Base-by-base conservation (phyloP, 441 rosid genomes). In the Pelargonium myrrhifolium region DNA sequence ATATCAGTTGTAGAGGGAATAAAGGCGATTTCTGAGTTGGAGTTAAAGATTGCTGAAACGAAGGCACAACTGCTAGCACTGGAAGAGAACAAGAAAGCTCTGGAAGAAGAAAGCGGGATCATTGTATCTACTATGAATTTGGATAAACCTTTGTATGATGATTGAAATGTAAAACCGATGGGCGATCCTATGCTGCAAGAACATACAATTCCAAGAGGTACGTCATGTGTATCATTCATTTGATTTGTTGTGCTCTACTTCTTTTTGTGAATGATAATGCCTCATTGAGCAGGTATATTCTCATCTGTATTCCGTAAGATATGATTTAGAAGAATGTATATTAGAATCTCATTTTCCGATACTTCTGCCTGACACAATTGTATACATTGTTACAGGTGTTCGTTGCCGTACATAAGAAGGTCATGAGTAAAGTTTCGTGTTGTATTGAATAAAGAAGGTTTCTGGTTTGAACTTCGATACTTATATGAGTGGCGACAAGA, bases 261-360 rank as follows among this genome's bases (percentile, higher is more conserved):
- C n/a, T n/a, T n/a, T n/a, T n/a, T n/a, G n/a, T n/a, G n/a, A n/a
- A n/a, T n/a, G n/a, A n/a, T n/a, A n/a, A n/a, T n/a, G n/a, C n/a
- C n/a, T n/a, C n/a, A n/a, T n/a, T n/a, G n/a, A n/a, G n/a, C n/a
- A n/a, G n/a, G n/a, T n/a, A n/a, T n/a, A n/a, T n/a, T n/a, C n/a
- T n/a, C n/a, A n/a, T n/a, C n/a, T n/a, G n/a, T n/a, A 89, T 83
- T 91, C 89, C 37, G 99, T 93, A 72, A 84, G 83, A 66, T 15
- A 58, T 42, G 9, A 68, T 65, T 64, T 63, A 20, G 53, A 7
- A 0, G 10, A 59, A 31, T 4, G 7, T 7, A 28, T 28, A 28
- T 28, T 28, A 28, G 0, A 28, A 1, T 28, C 35, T 28, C 35
- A 28, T 28, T 28, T 28, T 28, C 4, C 35, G 35, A 3, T 28